Base-by-base conservation (phyloP, 495 filamentous ascomycete genomes). In the Penicillium verhagenii region DNA sequence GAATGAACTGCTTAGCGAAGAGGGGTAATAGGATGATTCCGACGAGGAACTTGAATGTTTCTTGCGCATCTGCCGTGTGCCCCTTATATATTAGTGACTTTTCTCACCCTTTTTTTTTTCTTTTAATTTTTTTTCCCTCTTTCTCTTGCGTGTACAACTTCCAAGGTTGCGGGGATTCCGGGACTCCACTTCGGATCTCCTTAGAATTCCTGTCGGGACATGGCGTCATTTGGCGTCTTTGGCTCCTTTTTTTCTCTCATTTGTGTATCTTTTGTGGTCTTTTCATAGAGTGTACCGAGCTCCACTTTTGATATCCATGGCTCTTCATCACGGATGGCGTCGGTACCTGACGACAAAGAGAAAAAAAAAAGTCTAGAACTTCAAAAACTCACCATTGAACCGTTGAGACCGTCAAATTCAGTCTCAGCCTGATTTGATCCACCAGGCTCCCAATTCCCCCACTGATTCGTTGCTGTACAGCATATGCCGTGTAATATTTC, bases 21-120 rank as follows among this genome's bases (percentile, higher is more conserved):
- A 76, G 16, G 67, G 72, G 63, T 75, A 75, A 25, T 68, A 54
- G 3, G 66, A 72, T 26, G 71, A 63, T 5, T 70, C 72, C 8
- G 67, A 64, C 7, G 55, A 61, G 14, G 63, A 48, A 40, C 57
- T 54, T 23, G 53, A 23, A 21, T 43, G 50, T 51, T 53, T 59
- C 11, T 29, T 49, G 31, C 53, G 60, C 56, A 60, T 56, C 42
- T 57, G 29, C 50, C 10, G 21, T 16, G n/a, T n/a, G n/a, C n/a
- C n/a, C n/a, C n/a, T n/a, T n/a, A n/a, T 49, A 6, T 21, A n/a
- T 50, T 13, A 50, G 46, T 49, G 18, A 26, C 25, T 51, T 57
- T 25, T 45, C 23, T 47, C 46, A 42, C 55, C 23, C 54, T 33
- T 35, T 45, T 6, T 10, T 51, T 11, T 42, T 52, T 47, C 23